Conservation (phyloP, 2,329 filamentous ascomycete species). For the Dichotomopilus funicola region DNA sequence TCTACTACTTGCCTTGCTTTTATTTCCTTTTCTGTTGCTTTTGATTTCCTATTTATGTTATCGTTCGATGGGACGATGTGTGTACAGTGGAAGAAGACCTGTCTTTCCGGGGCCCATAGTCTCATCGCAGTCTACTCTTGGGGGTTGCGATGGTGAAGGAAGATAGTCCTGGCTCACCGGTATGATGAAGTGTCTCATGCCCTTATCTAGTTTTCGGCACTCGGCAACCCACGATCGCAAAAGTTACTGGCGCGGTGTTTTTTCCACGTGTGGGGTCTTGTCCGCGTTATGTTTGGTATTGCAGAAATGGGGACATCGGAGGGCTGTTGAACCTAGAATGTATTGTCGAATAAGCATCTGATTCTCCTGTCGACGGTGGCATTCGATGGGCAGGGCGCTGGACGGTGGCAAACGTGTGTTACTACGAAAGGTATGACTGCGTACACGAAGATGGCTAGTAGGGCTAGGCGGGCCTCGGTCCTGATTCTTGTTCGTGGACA, state of each 20-base stretch:
- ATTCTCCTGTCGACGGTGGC: slow-evolving; percentile 31
- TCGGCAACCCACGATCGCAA: slow-evolving; percentile 16
- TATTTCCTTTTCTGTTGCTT: slow-evolving; percentile 1
- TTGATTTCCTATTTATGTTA: slow-evolving; percentile 13
- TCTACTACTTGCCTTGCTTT: not conserved
- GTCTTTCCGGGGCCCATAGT: not conserved
- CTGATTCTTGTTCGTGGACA: slow-evolving; percentile 19
- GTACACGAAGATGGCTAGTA: slow-evolving; percentile 12
- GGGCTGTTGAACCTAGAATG: slow-evolving; percentile 34
- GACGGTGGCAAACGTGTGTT: slow-evolving; percentile 19
- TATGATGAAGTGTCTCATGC: slow-evolving; percentile 6
- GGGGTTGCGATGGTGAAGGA: slow-evolving; percentile 15
- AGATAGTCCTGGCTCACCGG: slow-evolving; percentile 14
- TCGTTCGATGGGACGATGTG: slow-evolving; percentile 10
- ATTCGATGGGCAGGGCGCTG: slow-evolving; percentile 23
- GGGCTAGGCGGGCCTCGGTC: slow-evolving; percentile 9
- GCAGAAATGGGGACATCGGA: slow-evolving; percentile 27
- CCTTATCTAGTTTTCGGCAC: slow-evolving; percentile 10
- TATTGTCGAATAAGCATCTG: slow-evolving; percentile 37
- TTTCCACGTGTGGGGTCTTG: slow-evolving; percentile 10
- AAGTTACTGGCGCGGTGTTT: slow-evolving; percentile 15
- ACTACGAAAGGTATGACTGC: slow-evolving; percentile 16
- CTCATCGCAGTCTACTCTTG: not conserved
- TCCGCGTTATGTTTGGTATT: slow-evolving; percentile 11
- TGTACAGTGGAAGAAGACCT: not conserved